Evolutionary conservation across 2,329 filamentous ascomycete genomes (phyloP).

Genomic region (Fonsecaea multimorphosa): DNA sequence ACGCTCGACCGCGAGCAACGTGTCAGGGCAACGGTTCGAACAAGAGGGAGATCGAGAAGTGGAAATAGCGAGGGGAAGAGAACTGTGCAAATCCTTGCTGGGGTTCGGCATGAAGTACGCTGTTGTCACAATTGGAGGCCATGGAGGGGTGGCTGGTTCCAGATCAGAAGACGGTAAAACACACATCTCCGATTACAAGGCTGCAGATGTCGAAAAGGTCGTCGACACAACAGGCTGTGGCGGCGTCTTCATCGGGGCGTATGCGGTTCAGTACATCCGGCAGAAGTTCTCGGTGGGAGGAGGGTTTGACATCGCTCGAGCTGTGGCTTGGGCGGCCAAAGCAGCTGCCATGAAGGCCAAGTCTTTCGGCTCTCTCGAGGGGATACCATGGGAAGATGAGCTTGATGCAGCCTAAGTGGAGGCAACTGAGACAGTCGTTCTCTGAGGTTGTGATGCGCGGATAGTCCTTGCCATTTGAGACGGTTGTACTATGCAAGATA

Average conservation of each 20-base stretch:
- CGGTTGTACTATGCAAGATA: no score
- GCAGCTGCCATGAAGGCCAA: neutral
- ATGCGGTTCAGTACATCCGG: neutral
- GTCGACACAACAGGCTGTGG: conserved; percentile 5
- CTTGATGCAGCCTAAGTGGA: neutral
- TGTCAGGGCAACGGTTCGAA: no score
- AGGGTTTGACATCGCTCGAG: neutral
- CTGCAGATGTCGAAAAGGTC: neutral
- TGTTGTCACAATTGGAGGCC: neutral
- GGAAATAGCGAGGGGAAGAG: neutral
- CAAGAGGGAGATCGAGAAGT: neutral
- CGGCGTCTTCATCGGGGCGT: neutral
- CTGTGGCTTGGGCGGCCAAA: neutral
- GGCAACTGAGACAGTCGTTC: neutral
- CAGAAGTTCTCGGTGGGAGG: neutral
- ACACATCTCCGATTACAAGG: neutral
- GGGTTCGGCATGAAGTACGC: neutral
- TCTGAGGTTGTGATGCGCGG: no score
- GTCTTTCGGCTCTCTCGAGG: neutral
- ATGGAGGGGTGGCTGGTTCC: neutral
- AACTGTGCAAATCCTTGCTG: neutral
- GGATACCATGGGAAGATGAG: conserved; percentile 1
- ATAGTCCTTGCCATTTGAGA: no score
- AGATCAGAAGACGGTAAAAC: neutral
- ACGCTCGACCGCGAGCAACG: no score